These are phyloP conservation scores for Iberis pinnata DNA, from an alignment of 345 rosid species.

Conservation along the genomic window DNA sequence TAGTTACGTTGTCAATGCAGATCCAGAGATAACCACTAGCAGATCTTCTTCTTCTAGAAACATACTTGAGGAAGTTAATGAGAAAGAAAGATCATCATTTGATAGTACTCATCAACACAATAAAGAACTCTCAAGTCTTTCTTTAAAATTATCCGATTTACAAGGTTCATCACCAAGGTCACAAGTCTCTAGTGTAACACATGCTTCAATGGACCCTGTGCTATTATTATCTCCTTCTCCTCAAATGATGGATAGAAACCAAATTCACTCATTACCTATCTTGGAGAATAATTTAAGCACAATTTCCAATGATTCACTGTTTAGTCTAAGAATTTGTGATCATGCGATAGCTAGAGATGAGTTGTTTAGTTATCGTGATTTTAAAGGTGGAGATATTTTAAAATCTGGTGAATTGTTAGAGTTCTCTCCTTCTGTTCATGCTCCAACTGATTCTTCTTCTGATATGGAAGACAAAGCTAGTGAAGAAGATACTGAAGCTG, in stretches of 20 bases:
- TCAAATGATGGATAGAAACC: slow-evolving; percentile 64
- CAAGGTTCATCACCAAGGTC: slow-evolving; percentile 30
- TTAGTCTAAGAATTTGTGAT: slow-evolving; percentile 36
- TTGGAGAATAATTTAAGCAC: slow-evolving; percentile 29
- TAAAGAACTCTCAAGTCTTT: slow-evolving; percentile 16
- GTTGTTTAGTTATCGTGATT: slow-evolving; percentile 30
- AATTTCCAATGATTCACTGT: slow-evolving; percentile 37
- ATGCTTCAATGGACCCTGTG: slow-evolving; percentile 25
- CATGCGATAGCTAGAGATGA: slow-evolving; percentile 27
- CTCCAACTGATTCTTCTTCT: slow-evolving; percentile 16
- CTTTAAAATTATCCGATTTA: slow-evolving; percentile 24
- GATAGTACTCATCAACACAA: slow-evolving; percentile 17
- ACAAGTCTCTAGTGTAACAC: slow-evolving; percentile 36
- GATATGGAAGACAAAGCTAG: slow-evolving; percentile 20
- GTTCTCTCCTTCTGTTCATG: slow-evolving; percentile 17
- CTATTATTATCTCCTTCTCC: slow-evolving; percentile 30
- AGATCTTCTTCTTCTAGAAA: slow-evolving; percentile 17
- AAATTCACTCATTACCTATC: slow-evolving; percentile 4
- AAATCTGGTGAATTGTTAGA: slow-evolving; percentile 28
- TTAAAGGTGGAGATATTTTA: slow-evolving; percentile 21
- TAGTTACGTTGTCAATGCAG: slow-evolving; percentile 19
- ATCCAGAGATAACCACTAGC: slow-evolving; percentile 20
- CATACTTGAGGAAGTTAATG: neutral
- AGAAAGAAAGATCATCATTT: slow-evolving; percentile 16
- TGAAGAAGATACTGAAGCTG: neutral